phyloP scores from a whole-genome alignment of 108 stramenopile species.

The Cylindrotheca fusiformis region DNA sequence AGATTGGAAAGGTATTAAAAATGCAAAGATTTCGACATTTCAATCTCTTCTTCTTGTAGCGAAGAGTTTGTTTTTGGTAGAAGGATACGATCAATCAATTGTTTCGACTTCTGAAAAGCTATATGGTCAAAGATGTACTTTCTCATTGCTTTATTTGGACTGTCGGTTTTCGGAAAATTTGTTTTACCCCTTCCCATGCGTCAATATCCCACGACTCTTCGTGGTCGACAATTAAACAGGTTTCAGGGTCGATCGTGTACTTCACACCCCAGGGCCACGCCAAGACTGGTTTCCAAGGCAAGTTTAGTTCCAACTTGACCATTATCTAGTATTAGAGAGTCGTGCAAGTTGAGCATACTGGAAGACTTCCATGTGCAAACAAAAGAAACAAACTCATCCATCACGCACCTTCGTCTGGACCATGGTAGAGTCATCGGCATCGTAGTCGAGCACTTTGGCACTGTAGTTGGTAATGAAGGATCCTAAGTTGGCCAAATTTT shows the following conservation, averaged over 20 bases:
- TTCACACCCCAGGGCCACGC: slow-evolving; percentile 80
- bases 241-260: slow-evolving; percentile 67
- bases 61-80: too few relatives aligned
- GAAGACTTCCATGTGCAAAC: too few relatives aligned
- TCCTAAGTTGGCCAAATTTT: slow-evolving; percentile 85
- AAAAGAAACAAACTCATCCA: too few relatives aligned
- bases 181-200: slow-evolving; percentile 75
- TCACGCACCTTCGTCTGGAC: slow-evolving; percentile 12
- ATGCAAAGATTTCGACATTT: not conserved
- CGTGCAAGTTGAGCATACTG: not conserved
- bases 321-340: slow-evolving; percentile 41
- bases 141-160: slow-evolving; percentile 9
- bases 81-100: too few relatives aligned
- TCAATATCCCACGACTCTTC: slow-evolving; percentile 82
- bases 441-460: slow-evolving; percentile 59
- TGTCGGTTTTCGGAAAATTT: slow-evolving; percentile 78
- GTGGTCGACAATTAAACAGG: slow-evolving; percentile 67
- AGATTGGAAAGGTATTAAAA: too few relatives aligned
- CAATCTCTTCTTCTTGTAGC: too few relatives aligned
- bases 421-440: slow-evolving; percentile 16
- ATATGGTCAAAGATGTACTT: too few relatives aligned
- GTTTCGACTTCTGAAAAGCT: too few relatives aligned
- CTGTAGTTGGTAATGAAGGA: slow-evolving; percentile 82
- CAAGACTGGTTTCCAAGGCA: slow-evolving; percentile 91
- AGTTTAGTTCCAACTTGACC: slow-evolving; percentile 84